Evolutionary conservation across 2,329 filamentous ascomycete genomes (phyloP), one percentile per base, ranked within the genome.

Genomic region (Aspergillus sp.): DNA sequence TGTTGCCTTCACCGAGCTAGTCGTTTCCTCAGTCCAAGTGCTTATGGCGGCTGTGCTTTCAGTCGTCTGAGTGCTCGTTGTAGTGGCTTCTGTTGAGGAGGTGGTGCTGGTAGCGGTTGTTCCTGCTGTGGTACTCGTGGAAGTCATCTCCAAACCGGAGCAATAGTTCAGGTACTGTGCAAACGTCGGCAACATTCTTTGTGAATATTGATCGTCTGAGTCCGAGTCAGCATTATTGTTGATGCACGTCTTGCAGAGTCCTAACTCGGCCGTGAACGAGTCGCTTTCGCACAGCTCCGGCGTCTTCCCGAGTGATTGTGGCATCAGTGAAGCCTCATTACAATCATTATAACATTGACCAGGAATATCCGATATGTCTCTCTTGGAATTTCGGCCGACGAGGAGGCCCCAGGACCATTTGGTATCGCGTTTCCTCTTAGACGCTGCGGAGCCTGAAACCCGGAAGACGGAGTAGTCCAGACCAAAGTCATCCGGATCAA

Each of bases 331-430:
- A 13, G 73, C 73, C 25, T 72, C 68, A 52, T 82, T 76, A 61
- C 83, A 86, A 0, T 57, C 41, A 4, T 64, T 65, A 52, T 63
- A 84, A 62, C 83, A 86, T 27, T 27, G 7, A 27, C 25, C 25
- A 10, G 25, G 25, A 27, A 27, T 9, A 27, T 27, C 25, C 25
- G 25, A 27, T 7, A 27, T 27, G 25, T 27, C 3, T 68, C 41
- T 0, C 71, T 46, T 0, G 81, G 80, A 0, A 70, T 38, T 1
- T 46, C 27, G 5, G 41, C 20, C 2, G 48, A n/a, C 4, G 22
- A 25, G 7, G 19, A 41, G 2, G 46, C 44, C 12, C 42, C 45
- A 27, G 25, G 10, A 27, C 7, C 9, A 27, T 27, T 27, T 27
- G 25, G 25, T 3, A 27, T 27, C 25, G 25, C 25, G 25, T 27